Conservation (phyloP, 805 yeast species). For the Metschnikowia amazonensis region DNA sequence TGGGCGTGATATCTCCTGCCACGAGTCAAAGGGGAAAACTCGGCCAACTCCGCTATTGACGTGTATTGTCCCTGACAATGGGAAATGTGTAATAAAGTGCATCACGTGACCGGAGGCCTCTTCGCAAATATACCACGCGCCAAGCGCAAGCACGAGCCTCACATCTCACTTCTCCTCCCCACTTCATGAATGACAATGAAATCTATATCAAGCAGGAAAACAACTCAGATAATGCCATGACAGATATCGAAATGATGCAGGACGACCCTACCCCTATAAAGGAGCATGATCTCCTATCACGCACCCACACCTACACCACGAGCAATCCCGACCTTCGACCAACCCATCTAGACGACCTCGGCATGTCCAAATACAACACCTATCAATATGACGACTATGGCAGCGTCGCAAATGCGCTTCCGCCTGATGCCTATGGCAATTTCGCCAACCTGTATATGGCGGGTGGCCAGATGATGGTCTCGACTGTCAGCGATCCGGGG, state of each 20-base stretch:
- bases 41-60: background rate
- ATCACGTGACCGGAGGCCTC: slow-evolving; percentile 1
- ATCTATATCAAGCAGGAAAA: slow-evolving; percentile 3
- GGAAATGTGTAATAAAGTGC: background rate
- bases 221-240: background rate
- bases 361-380: slow-evolving; percentile 1
- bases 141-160: background rate
- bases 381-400: background rate
- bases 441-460: slow-evolving; percentile 1
- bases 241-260: background rate
- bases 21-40: background rate
- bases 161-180: background rate
- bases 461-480: background rate
- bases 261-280: background rate
- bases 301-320: background rate
- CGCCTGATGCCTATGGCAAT: background rate
- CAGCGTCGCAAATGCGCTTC: background rate
- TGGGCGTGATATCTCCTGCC: background rate
- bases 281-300: background rate
- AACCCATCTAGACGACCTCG: background rate
- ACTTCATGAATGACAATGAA: slow-evolving; percentile 6
- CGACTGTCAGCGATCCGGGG: background rate
- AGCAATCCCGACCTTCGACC: slow-evolving; percentile 2
- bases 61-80: background rate
- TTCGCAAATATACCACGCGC: slow-evolving; percentile 4